These are phyloP conservation scores for Furcasterigmium furcatum DNA, from an alignment of 2,329 filamentous ascomycete genomes.

Conservation along the genomic window DNA sequence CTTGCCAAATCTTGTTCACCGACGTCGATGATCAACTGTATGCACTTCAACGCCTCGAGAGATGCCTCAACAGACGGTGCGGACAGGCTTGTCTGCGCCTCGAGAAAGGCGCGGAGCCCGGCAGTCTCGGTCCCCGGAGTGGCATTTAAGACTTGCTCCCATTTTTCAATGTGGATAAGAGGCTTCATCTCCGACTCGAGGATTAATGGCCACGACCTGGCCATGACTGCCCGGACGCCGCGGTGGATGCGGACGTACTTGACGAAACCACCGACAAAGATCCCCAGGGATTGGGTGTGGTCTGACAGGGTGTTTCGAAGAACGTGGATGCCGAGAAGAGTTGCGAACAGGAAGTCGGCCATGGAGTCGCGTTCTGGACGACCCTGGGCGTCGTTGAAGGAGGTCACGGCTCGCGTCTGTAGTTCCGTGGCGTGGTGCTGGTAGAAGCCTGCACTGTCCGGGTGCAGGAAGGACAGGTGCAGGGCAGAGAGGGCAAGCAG, in stretches of 20 bases:
- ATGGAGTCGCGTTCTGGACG: slow-evolving; percentile 18
- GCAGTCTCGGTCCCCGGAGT: slow-evolving; percentile 1
- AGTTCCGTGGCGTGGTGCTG: slow-evolving; percentile 23
- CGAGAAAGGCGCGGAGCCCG: not conserved
- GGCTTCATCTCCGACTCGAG: slow-evolving; percentile 17
- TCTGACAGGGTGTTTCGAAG: slow-evolving; percentile 30
- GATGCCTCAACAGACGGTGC: slow-evolving; percentile 8
- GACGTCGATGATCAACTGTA: slow-evolving; percentile 14
- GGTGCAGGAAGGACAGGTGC: slow-evolving; percentile 23
- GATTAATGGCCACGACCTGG: slow-evolving; percentile 12
- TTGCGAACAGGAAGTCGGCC: slow-evolving; percentile 25
- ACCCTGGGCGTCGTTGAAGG: slow-evolving; percentile 22
- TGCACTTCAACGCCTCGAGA: slow-evolving; percentile 3
- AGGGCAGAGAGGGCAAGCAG: slow-evolving; percentile 32
- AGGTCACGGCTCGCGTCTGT: slow-evolving; percentile 21
- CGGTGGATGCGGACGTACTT: slow-evolving; percentile 24
- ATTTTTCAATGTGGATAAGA: slow-evolving; percentile 10
- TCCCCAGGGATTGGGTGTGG: slow-evolving; percentile 20
- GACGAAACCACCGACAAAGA: slow-evolving; percentile 21
- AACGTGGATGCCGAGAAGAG: slow-evolving; percentile 26
- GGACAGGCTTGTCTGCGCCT: not conserved
- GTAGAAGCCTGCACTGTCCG: slow-evolving; percentile 16
- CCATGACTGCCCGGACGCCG: slow-evolving; percentile 20
- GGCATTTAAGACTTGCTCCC: not conserved
- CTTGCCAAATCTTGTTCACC: not conserved